Evolutionary conservation across 805 yeast species (phyloP).

Genomic region (Saturnispora ahearnii): DNA sequence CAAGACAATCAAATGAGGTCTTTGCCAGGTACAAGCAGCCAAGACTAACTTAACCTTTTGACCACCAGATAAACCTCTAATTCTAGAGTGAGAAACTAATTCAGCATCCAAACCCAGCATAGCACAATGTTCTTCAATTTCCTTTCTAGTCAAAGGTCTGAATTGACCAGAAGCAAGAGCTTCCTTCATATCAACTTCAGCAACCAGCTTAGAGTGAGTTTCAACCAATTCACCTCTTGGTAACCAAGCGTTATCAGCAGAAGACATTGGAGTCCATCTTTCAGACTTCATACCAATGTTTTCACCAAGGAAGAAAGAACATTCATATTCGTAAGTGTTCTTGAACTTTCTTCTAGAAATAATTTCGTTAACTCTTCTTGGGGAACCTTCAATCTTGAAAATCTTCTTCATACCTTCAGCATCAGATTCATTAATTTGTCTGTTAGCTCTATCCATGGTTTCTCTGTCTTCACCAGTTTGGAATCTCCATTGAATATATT

Average conservation of each 20-base stretch:
- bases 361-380: conserved; percentile 93
- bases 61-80: conserved; percentile 99
- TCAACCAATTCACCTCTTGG: conserved; percentile 98
- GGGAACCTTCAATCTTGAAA: conserved; percentile 97
- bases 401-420: conserved; percentile 98
- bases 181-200: conserved; percentile 99
- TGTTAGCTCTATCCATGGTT: conserved; percentile 99
- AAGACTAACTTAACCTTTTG: conserved; percentile 99
- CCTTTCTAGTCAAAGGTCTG: conserved; percentile 99
- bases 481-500: conserved; percentile 99
- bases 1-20: conserved; percentile 98
- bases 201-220: conserved; percentile 98
- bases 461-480: conserved; percentile 99
- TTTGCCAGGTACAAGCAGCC: conserved; percentile 99
- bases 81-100: conserved; percentile 99
- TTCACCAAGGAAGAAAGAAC: conserved; percentile 96
- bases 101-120: conserved; percentile 98
- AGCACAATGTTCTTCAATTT: conserved; percentile 97
- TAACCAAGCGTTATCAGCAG: conserved; percentile 99
- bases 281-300: conserved; percentile 98
- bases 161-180: conserved; percentile 99
- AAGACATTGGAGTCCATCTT: conserved; percentile 99
- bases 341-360: conserved; percentile 98
- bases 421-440: conserved; percentile 94
- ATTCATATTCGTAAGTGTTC: conserved; percentile 99